Base-by-base conservation (phyloP, 208 protist species). In the Crithidia brevicula region DNA sequence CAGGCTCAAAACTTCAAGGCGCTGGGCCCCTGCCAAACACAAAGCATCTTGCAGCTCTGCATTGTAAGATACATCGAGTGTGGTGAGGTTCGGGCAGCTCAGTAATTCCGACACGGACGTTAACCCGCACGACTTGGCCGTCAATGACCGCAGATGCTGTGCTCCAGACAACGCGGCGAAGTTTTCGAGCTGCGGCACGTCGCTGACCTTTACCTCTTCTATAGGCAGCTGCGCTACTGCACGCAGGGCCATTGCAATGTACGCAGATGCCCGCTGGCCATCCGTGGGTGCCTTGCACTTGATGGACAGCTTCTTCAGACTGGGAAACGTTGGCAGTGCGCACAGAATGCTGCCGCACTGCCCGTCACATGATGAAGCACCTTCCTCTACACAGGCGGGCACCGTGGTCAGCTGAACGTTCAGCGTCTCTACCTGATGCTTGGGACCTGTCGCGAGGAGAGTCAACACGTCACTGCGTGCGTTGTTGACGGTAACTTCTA, bases 41-140 rank as follows among this genome's bases (percentile, higher is more conserved):
- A 36, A 43, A 3, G 46, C 11, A 5, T 11, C 46, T 2, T 47
- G 18, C 22, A 46, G 36, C 20, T 43, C 13, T 20, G 20, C 20
- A 42, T 57, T 57, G 51, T 25, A 1, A 4, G 51, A 57, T 1
- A 57, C 51, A 42, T 57, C 51, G 31, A 57, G 31, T 5, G 22
- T 23, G 1, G n/a, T 42, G 31, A 57, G 51, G 15, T 3, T 2
- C 15, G 51, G 31, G 15, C 51, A 57, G 20, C 9, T 5, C 6
- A 22, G 7, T n/a, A 57, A 25, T 16, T 22, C 51, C 4, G 51
- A 22, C 3, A 57, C 18, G 3, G 51, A 57, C 15, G 6, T 16
- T 22, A 57, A 6, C 13, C 51, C 51, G 27, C 51, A 57, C 7
- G 22, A 2, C 18, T 13, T 42, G 18, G 15, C 51, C n/a, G 5